Percentiles rank a stretch among this genome's conserved stretches.
These are phyloP conservation scores for Mucor saturninus DNA, from an alignment of 371 early-diverging fungal species.

Conservation along the genomic window DNA sequence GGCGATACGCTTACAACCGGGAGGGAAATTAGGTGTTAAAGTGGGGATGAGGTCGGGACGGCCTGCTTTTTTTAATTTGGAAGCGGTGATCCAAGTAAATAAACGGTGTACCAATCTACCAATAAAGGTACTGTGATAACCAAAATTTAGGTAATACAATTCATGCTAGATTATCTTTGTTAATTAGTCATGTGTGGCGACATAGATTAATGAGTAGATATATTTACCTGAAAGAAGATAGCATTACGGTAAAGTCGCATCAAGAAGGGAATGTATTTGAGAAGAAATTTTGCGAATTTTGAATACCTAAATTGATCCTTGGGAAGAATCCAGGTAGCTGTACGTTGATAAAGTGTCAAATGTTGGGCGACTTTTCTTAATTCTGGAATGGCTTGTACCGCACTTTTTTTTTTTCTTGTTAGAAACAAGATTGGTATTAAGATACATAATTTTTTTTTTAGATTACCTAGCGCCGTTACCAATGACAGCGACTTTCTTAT, in stretches of 20 bases:
- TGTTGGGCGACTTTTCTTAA: slow-evolving; percentile 43
- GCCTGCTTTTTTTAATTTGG: slow-evolving; percentile 3
- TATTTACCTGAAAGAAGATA: slow-evolving; percentile 13
- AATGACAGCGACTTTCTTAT: slow-evolving; percentile 58
- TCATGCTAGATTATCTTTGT: slow-evolving; percentile 5
- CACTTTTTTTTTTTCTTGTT: slow-evolving; percentile 29
- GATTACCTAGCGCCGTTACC: slow-evolving; percentile 61
- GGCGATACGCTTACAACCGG: slow-evolving; percentile 67
- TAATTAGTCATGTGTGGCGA: no score
- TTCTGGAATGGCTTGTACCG: slow-evolving; percentile 55
- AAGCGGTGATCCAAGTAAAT: slow-evolving; percentile 4
- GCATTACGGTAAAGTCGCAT: slow-evolving; percentile 29
- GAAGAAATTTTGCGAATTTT: slow-evolving; percentile 34
- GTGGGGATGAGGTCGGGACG: slow-evolving; percentile 23
- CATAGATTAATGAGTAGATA: no score
- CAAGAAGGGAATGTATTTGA: slow-evolving; percentile 49
- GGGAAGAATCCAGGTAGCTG: slow-evolving; percentile 52
- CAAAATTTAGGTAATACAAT: slow-evolving; percentile 11
- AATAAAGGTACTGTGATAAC: slow-evolving; percentile 4
- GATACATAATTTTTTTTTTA: neutral
- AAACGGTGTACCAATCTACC: slow-evolving; percentile 2
- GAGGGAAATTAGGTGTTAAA: slow-evolving; percentile 50
- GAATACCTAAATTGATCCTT: slow-evolving; percentile 36
- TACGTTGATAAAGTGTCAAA: slow-evolving; percentile 57
- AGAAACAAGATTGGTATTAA: neutral